Evolutionary conservation across 2,329 filamentous ascomycete genomes (phyloP).

Genomic region (Cladophialophora immunda): DNA sequence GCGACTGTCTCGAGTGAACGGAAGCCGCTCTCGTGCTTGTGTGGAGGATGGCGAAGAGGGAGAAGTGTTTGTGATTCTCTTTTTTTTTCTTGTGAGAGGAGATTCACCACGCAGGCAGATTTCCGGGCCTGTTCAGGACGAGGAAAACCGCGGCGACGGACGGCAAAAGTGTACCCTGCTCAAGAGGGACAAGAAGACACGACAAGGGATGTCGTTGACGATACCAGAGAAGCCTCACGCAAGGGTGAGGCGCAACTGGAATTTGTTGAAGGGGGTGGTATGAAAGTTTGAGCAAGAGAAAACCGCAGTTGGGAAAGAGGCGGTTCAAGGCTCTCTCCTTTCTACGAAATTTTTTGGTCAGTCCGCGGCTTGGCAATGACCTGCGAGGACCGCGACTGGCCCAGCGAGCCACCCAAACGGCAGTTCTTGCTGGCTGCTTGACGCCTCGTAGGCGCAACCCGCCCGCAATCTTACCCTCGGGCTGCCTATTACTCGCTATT

Average conservation of each 20-base stretch:
- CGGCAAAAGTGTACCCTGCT: slow-evolving; percentile 21
- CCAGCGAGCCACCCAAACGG: neutral
- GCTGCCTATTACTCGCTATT: slow-evolving; percentile 3
- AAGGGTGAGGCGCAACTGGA: slow-evolving; percentile 32
- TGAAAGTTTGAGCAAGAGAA: slow-evolving; percentile 26
- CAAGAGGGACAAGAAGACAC: slow-evolving; percentile 29
- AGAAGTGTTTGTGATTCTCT: slow-evolving; percentile 15
- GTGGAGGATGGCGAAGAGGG: slow-evolving; percentile 30
- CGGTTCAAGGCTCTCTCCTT: slow-evolving; percentile 21
- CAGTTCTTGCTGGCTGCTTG: slow-evolving; percentile 9
- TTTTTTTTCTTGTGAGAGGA: slow-evolving; percentile 36
- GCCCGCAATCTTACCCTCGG: neutral
- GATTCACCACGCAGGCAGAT: slow-evolving; percentile 35
- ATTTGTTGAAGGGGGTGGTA: slow-evolving; percentile 27
- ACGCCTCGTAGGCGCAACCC: slow-evolving; percentile 4
- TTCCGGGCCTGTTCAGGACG: slow-evolving; percentile 29
- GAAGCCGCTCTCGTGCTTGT: slow-evolving; percentile 41
- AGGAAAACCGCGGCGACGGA: slow-evolving; percentile 28
- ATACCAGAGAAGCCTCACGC: slow-evolving; percentile 35
- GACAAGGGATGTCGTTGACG: slow-evolving; percentile 33
- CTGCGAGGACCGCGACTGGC: slow-evolving; percentile 5
- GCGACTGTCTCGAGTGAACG: slow-evolving; percentile 44
- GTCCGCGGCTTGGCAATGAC: slow-evolving; percentile 18
- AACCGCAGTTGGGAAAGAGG: slow-evolving; percentile 26
- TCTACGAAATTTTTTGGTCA: slow-evolving; percentile 21